These are phyloP conservation scores for Hericium coralloides DNA, from an alignment of 768 basidiomycete species.

Conservation along the genomic window DNA sequence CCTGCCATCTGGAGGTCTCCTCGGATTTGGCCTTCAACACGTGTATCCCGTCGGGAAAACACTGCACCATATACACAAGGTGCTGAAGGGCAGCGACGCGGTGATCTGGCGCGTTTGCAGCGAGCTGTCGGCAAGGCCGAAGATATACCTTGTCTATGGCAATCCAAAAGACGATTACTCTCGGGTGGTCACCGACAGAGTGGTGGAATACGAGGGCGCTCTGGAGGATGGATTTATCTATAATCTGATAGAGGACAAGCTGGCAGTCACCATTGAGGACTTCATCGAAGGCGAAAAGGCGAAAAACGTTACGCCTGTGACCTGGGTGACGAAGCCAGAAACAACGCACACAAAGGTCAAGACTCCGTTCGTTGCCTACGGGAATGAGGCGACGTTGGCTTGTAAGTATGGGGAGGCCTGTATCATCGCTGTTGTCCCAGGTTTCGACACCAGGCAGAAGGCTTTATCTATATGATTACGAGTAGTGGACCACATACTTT, in stretches of 20 bases:
- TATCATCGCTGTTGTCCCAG: slow-evolving; percentile 1
- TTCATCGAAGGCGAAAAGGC: neutral
- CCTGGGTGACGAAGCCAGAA: neutral
- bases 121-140: neutral
- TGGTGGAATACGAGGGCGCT: neutral
- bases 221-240: neutral
- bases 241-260: neutral
- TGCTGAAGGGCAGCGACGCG: slow-evolving; percentile 3
- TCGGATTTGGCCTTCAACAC: slow-evolving; percentile 3
- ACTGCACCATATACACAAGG: neutral
- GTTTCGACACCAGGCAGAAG: too few relatives aligned
- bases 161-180: neutral
- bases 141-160: neutral
- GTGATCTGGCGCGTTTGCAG: neutral
- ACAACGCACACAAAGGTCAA: neutral
- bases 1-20: neutral
- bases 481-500: too few relatives aligned
- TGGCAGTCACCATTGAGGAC: neutral
- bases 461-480: too few relatives aligned
- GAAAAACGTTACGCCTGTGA: neutral
- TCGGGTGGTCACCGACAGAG: neutral
- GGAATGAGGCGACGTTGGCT: neutral
- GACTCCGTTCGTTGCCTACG: neutral
- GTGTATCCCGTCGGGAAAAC: neutral
- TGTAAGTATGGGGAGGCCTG: neutral